Base-by-base conservation (phyloP, 257 asterid species). In the Lithospermum erythrorhizon region DNA sequence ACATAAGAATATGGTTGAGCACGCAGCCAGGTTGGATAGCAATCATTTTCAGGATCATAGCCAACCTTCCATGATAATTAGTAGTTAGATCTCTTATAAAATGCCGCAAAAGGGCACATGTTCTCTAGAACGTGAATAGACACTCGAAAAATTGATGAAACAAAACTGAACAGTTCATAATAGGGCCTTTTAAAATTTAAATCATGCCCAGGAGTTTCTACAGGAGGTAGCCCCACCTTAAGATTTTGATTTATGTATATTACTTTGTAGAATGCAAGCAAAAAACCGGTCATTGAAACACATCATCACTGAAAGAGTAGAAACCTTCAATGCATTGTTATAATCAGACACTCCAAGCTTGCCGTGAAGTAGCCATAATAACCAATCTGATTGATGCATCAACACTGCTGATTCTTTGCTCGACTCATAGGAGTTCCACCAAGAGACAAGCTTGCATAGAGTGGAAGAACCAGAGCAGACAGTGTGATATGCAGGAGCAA, bases 371-470 rank as follows among this genome's bases (percentile, higher is more conserved):
- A 89, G 85, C 95, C 87, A 89, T 74, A 78, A 73, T 69, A 89
- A 72, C 97, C 95, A 89, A 57, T 89, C 97, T 18, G 97, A 95
- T 75, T 87, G 97, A 78, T 89, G 97, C 84, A 87, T 63, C 65
- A 87, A 59, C 16, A 81, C 79, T 9, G 93, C 87, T 25, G 91
- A 80, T 59, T 63, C 70, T 69, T 75, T 79, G n/a, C 73, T 68
- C 22, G 72, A 41, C 58, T 73, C 67, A 30, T 68, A 70, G 48
- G 94, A 76, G 73, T 65, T 81, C 97, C 97, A 89, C 95, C 97
- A 89, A 13, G 86, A 76, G 57, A 87, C 85, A 61, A 89, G 93
- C 75, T 89, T 89, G 84, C 95, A 89, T 23, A 87, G 78, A 7
- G 97, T 87, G 5, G 97, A 89, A 57, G 97, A 89, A 57, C 84